Base-by-base conservation (phyloP, 2,329 filamentous ascomycete species). In the Tolypocladium album region DNA sequence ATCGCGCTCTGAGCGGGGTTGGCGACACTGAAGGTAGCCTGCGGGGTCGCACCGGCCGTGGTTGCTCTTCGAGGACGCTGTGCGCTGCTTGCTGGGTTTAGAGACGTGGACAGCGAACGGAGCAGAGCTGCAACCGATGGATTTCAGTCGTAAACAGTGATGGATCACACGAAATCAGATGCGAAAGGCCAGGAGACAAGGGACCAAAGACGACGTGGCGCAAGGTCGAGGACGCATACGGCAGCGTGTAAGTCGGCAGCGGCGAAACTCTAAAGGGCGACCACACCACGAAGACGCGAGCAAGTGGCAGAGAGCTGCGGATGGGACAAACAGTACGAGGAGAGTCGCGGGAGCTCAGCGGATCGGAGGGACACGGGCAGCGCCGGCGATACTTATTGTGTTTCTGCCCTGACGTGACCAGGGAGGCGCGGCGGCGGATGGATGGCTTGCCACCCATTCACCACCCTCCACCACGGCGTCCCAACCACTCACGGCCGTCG, bases 11-110 rank as follows among this genome's bases (percentile, higher is more conserved):
- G 57, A 55, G 57, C 47, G 57, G 57, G 57, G 57, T 58, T 52
- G 57, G 47, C 24, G 43, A 58, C 57, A 34, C 43, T 15, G 58
- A 53, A 36, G 31, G 34, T 36, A 31, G 47, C 36, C 42, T 59
- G 58, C 58, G 58, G 58, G 58, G 58, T 60, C 55, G 55, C 55
- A 47, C 58, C 34, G 24, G 55, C 38, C 55, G 55, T 53, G n/a
- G 36, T 40, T 52, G 43, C 43, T 39, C 4, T 40, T n/a, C 24
- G 20, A 27, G 17, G 24, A 43, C 17, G 39, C 27, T n/a, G 56
- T 39, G 45, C 55, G 5, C 24, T 53, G 50, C 50, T 55, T 53
- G 50, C 50, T 55, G 50, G 31, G 15, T 15, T 36, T 36, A 15
- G 27, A 34, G 40, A 22, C 24, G 39, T 57, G 11, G 15, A 47